Base-by-base conservation (phyloP, 2,329 filamentous ascomycete genomes). In the Parastagonospora avenae region DNA sequence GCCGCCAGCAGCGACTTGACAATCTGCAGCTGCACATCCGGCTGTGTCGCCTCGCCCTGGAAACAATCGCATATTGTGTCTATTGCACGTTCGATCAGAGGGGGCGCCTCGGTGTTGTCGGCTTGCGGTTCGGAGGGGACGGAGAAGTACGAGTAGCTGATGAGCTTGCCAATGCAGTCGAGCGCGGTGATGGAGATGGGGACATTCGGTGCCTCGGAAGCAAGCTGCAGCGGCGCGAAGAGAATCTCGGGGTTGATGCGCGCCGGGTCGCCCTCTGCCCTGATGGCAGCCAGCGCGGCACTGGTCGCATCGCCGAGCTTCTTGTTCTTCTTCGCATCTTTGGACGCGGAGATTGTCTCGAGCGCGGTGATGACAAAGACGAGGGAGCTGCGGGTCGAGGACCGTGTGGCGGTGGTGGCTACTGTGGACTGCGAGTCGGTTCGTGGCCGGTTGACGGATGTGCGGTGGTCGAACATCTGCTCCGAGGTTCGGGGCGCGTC, bases 51-150 rank as follows among this genome's bases (percentile, higher is more conserved):
- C 77, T 99, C 94, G 70, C 94, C 93, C 71, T 97, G 92, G 72
- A 99, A 99, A 74, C 94, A 99, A 71, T 97, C 93, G 80, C 94
- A 99, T 80, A 99, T 99, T 31, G 94, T 96, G 76, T 99, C 95
- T 68, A 99, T 99, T 52, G 95, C 94, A 59, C 93, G 85, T 77
- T 99, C 95, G 70, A 99, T 99, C 60, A 99, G 81, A 12, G 93
- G 92, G 4, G 89, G 80, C 35, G 79, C 62, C 33, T 73, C 68
- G 49, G 57, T 53, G 50, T 57, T 60, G 48, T 71, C 66, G 58
- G 70, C 62, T 19, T 70, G 74, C 48, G 63, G 75, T 57, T 79
- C 76, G 32, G 75, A 68, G 31, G 87, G 84, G 42, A 91, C 85
- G 42, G 93, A 93, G 75, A 99, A 97, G 80, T 97, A 97, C 14